phyloP scores from a whole-genome alignment of 345 rosid genomes.

The Aurinia saxatilis region DNA sequence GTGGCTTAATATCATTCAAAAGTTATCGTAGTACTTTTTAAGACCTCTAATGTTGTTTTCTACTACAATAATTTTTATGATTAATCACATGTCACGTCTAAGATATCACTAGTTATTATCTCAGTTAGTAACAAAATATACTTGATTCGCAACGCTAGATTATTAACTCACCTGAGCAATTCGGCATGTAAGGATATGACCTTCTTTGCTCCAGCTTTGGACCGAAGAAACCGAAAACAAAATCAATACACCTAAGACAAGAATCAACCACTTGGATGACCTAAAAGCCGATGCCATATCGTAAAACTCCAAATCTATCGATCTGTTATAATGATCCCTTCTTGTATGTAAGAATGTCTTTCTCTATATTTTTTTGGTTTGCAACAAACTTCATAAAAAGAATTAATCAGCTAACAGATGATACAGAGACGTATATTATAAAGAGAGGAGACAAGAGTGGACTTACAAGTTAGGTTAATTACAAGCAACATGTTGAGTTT shows the following conservation, averaged over 20 bases:
- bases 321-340: constrained; percentile 23
- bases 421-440: not conserved
- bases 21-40: no score
- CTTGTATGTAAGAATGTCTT: not conserved
- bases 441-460: constrained; percentile 11
- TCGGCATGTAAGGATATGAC: constrained; percentile 76
- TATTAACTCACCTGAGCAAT: constrained; percentile 64
- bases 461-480: not conserved
- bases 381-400: not conserved
- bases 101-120: no score
- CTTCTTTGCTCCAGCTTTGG: constrained; percentile 88
- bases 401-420: constrained; percentile 6
- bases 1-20: no score
- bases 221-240: constrained; percentile 33
- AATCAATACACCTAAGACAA: constrained; percentile 28
- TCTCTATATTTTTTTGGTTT: not conserved
- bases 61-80: no score
- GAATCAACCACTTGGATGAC: constrained; percentile 13
- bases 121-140: no score
- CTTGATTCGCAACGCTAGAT: not conserved
- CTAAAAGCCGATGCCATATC: constrained; percentile 17
- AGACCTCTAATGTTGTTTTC: no score
- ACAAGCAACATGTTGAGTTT: constrained; percentile 29
- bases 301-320: not conserved
- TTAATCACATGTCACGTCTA: no score